Evolutionary conservation across 1,139 yeast genomes (phyloP).

Genomic region (Zygoascus sp.): DNA sequence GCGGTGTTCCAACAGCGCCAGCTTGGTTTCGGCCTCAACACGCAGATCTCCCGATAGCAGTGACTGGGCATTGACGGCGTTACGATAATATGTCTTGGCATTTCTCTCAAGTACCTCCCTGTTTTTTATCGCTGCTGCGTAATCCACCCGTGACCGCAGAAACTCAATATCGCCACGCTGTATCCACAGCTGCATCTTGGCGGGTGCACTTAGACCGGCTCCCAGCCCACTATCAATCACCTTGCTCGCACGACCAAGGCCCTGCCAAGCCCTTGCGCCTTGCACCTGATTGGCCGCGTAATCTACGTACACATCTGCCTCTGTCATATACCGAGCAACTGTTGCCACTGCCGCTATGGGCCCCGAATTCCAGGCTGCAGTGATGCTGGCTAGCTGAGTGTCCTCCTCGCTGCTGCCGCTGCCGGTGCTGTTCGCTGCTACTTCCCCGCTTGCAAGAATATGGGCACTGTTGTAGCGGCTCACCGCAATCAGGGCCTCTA

Average conservation of each 20-base stretch:
- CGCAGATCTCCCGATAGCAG: slow-evolving; percentile 16
- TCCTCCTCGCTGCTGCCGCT: slow-evolving; percentile 2
- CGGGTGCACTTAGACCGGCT: not conserved
- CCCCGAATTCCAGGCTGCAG: slow-evolving; percentile 15
- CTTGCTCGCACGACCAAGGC: slow-evolving; percentile 6
- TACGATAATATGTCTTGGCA: slow-evolving; percentile 25
- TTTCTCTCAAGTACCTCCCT: slow-evolving; percentile 21
- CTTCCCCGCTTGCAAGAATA: not conserved
- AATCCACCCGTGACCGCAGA: slow-evolving; percentile 21
- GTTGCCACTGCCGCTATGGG: slow-evolving; percentile 19
- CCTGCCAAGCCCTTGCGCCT: slow-evolving; percentile 15
- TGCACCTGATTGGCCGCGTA: slow-evolving; percentile 14
- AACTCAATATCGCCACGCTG: slow-evolving; percentile 29
- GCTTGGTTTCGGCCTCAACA: slow-evolving; percentile 14
- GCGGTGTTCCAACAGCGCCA: slow-evolving; percentile 18
- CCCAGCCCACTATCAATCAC: not conserved
- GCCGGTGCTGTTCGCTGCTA: no score
- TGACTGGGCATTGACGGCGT: slow-evolving; percentile 22
- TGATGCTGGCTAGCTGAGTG: no score
- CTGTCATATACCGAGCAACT: slow-evolving; percentile 22
- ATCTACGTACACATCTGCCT: slow-evolving; percentile 27
- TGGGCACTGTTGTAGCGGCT: slow-evolving; percentile 17
- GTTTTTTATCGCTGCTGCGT: slow-evolving; percentile 24
- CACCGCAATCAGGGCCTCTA: slow-evolving; percentile 21
- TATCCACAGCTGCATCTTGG: slow-evolving; percentile 8